Evolutionary conservation across 2,329 filamentous ascomycete species (phyloP), one percentile per base, ranked within the genome.

Genomic region (Nemania abortiva): DNA sequence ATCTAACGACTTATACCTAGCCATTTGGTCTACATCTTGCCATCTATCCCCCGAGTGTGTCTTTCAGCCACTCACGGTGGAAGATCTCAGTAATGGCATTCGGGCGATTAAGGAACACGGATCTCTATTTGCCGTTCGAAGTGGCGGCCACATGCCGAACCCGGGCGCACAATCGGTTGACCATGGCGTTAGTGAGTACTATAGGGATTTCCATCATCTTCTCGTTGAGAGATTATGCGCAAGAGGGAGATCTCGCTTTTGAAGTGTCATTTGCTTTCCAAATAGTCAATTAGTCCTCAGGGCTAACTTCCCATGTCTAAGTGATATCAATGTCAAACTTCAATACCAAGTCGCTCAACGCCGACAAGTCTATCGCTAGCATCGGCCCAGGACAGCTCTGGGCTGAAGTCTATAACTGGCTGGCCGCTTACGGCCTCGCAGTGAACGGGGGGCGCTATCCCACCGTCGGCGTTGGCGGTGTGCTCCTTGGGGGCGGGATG

Each of bases 91-190:
- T 2, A 20, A 54, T 5, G 70, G 61, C 6, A 31, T 72, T 6
- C 58, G 63, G 54, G 11, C 70, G 9, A 65, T 72, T n/a, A 69
- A 50, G 4, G 50, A 20, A 4, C 22, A 60, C 10, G 11, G 29
- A 3, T 58, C 70, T 5, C 42, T 50, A 27, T 85, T 86, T 70
- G 81, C 83, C 2, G 79, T 82, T 29, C 79, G 81, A 29, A 79
- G 80, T 65, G 84, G 84, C 29, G 84, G 84, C 1, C 84, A 86
- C 72, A 81, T 81, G 59, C 79, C 81, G 1, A 81, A 82, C 66
- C 74, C 79, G 0, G 82, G 81, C 7, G 77, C 79, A 2, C 81
- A 82, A 0, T 84, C 79, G 58, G 81, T 79, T 39, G 70, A 80
- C 7, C 78, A 73, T 1, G 81, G 80, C 2, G 70, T 83, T 22